Percentiles rank a stretch among this genome's conserved stretches.
Evolutionary conservation across 2,329 filamentous ascomycete genomes (phyloP).

Genomic region (Helotiales sp.): DNA sequence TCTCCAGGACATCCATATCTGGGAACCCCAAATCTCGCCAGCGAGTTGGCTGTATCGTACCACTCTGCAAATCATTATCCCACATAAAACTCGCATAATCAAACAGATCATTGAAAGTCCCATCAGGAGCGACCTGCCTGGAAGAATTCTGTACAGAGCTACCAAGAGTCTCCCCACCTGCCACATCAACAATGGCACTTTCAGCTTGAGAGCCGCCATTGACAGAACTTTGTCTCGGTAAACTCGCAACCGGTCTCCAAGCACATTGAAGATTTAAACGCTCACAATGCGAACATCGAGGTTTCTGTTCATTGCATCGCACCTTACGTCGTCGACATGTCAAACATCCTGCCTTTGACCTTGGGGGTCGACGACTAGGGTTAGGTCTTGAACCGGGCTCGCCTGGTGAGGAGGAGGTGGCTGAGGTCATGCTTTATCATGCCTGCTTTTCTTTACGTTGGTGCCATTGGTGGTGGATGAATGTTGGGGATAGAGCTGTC

Average conservation of each 20-base stretch:
- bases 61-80: slow-evolving; percentile 40
- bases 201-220: not conserved
- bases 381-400: not conserved
- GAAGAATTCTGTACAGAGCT: not conserved
- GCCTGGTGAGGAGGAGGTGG: not conserved
- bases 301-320: slow-evolving; percentile 54
- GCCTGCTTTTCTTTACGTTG: not conserved
- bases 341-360: slow-evolving; percentile 45
- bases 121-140: not conserved
- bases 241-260: slow-evolving; percentile 41
- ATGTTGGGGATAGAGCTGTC: not conserved
- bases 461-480: not conserved
- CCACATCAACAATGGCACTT: not conserved
- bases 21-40: slow-evolving; percentile 11
- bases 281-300: slow-evolving; percentile 53
- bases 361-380: slow-evolving; percentile 8
- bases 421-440: not conserved
- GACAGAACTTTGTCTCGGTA: slow-evolving; percentile 1
- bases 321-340: slow-evolving; percentile 54
- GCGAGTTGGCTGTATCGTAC: slow-evolving; percentile 26
- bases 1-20: slow-evolving; percentile 7
- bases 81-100: slow-evolving; percentile 51
- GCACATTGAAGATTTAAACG: slow-evolving; percentile 53
- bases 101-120: slow-evolving; percentile 39
- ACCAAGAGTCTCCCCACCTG: not conserved